Conservation (phyloP, 2,329 filamentous ascomycete species). For the Monilinia vaccinii-corymbosi region DNA sequence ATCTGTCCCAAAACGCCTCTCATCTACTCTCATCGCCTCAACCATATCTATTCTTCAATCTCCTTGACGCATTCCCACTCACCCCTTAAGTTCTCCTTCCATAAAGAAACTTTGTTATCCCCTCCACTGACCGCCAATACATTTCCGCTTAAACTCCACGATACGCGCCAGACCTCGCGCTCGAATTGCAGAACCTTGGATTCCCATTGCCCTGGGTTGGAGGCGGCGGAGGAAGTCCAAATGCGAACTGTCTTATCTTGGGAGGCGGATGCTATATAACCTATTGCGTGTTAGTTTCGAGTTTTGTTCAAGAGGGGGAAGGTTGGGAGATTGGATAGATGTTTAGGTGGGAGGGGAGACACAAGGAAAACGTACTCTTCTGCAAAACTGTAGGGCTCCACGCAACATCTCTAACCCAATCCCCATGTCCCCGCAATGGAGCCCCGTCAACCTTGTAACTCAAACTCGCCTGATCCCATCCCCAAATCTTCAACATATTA, state of each 20-base stretch:
- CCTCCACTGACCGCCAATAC: conserved; percentile 87
- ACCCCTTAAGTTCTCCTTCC: conserved; percentile 96
- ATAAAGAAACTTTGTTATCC: conserved; percentile 94
- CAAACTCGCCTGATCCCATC: conserved; percentile 57
- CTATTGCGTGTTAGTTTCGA: conserved; percentile 31
- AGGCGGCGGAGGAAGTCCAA: conserved; percentile 68
- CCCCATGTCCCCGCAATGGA: conserved; percentile 70
- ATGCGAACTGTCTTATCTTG: conserved; percentile 97
- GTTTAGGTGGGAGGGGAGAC: neutral
- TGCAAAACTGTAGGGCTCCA: conserved; percentile 94
- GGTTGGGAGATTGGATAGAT: too few relatives aligned
- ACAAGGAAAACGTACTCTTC: conserved; percentile 38
- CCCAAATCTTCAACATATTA: conserved; percentile 90
- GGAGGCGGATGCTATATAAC: conserved; percentile 89
- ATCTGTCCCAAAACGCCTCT: conserved; percentile 1
- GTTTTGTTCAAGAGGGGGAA: neutral
- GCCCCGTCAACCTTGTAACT: conserved; percentile 53
- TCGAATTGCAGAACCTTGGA: conserved; percentile 83
- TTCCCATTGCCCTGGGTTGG: conserved; percentile 65
- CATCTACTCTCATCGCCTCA: neutral
- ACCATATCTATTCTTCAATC: conserved; percentile 64
- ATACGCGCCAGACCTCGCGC: conserved; percentile 86
- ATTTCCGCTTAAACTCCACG: conserved; percentile 96
- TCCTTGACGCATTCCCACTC: conserved; percentile 98
- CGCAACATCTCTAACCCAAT: conserved; percentile 96